Evolutionary conservation across 1,284 basidiomycete species (phyloP), one percentile per base, ranked within the genome.

Genomic region (Sphagnurus paluster): DNA sequence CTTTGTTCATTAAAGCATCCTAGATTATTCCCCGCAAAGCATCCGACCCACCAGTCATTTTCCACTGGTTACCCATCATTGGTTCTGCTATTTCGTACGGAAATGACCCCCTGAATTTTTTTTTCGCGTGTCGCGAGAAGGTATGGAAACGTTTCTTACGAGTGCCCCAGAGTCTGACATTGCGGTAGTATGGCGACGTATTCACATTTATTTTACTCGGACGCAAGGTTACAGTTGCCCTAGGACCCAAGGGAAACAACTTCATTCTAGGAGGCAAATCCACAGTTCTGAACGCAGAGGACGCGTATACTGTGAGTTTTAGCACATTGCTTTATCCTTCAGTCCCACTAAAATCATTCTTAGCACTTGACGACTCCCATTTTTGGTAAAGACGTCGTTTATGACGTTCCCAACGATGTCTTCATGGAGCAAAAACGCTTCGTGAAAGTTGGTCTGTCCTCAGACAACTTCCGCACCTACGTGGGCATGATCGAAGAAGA

Each of bases 371-470:
- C 92, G 0, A 94, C 90, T 0, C 93, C 93, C 3, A 83, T 95
- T 16, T 99, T 99, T 60, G 97, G 97, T 44, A 94, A 94, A 64
- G 94, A 93, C 44, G 97, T 99, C 37, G 96, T 98, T 4, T 99
- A 99, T 67, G 96, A 98, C 63, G 87, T 93, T 46, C 96, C 97
- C 24, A 99, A 99, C 67, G 88, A 94, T 46, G 76, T 93, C 42
- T 86, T 99, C 65, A 99, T 99, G 96, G 95, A 99, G 65, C 97
- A 99, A 69, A 99, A 99, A 78, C 91, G 90, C 67, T 98, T 99
- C 56, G 86, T 95, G 68, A 97, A 96, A 72, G 87, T 93, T 56
- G 95, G 96, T 33, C 80, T 99, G 7, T 90, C 93, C 6, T 83
- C 81, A 16, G 96, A 99, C 25, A 96, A 97, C 65, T 87, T 99